These are phyloP conservation scores for Oryza australiensis DNA, from an alignment of 176 grass and related monocot genomes.

Conservation along the genomic window DNA sequence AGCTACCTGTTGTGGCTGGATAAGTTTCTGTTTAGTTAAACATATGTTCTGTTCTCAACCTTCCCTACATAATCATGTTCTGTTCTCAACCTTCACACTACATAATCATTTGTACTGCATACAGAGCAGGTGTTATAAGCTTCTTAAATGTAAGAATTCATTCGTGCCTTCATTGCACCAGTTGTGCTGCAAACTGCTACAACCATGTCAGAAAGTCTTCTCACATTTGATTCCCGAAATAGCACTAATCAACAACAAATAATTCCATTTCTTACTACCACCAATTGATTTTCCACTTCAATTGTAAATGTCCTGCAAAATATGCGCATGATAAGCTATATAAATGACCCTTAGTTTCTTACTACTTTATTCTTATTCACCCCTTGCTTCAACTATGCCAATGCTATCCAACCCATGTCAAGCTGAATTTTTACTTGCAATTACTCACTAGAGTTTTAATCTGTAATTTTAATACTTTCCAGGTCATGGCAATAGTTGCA, in stretches of 20 bases:
- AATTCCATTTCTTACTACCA: background rate
- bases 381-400: background rate
- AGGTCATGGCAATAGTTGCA: constrained; percentile 98
- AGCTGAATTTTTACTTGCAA: constrained; percentile 10
- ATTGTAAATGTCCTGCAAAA: background rate
- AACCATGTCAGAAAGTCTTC: background rate
- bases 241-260: background rate
- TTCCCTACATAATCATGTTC: background rate
- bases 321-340: background rate
- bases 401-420: background rate
- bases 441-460: background rate
- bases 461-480: constrained; percentile 35
- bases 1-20: background rate
- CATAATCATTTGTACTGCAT: background rate
- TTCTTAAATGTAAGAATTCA: background rate
- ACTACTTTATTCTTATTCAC: background rate
- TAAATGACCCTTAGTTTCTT: background rate
- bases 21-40: background rate
- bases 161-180: background rate
- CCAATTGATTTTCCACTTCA: constrained; percentile 6
- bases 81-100: background rate
- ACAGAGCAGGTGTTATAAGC: background rate
- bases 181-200: background rate
- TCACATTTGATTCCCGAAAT: background rate
- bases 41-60: background rate